Evolutionary conservation across 192 early-diverging fungal genomes (phyloP).

Genomic region (Coemansia sp.): DNA sequence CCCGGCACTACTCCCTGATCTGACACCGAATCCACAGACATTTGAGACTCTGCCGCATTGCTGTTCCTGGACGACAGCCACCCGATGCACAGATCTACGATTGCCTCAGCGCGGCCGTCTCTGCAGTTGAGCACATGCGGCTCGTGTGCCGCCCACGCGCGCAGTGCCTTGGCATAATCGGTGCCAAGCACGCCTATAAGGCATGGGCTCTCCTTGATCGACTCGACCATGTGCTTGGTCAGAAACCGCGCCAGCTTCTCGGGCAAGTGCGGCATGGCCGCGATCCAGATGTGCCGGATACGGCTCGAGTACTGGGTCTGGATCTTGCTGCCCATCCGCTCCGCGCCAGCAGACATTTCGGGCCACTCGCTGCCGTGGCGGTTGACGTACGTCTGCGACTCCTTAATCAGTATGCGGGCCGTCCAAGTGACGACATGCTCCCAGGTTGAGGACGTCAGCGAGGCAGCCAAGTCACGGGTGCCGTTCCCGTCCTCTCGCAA

Average conservation of each 20-base stretch:
- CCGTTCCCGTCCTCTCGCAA: constrained; percentile 37
- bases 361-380: constrained; percentile 35
- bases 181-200: constrained; percentile 32
- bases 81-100: constrained; percentile 35
- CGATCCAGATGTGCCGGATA: constrained; percentile 51
- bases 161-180: constrained; percentile 45
- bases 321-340: constrained; percentile 33
- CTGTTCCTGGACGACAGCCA: constrained; percentile 18
- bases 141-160: constrained; percentile 45
- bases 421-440: constrained; percentile 50
- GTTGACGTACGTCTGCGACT: constrained; percentile 44
- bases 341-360: constrained; percentile 19
- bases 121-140: constrained; percentile 46
- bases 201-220: constrained; percentile 34
- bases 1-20: constrained; percentile 19
- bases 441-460: constrained; percentile 24
- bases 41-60: constrained; percentile 33
- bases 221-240: constrained; percentile 35
- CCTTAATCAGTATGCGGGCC: constrained; percentile 42
- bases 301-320: constrained; percentile 46
- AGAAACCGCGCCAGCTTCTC: constrained; percentile 34
- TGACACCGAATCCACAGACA: constrained; percentile 16
- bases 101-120: constrained; percentile 18
- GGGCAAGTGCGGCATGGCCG: constrained; percentile 46
- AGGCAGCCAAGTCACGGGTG: constrained; percentile 14